Conservation (phyloP, 495 filamentous ascomycete genomes). For the Hyaloscypha variabilis region DNA sequence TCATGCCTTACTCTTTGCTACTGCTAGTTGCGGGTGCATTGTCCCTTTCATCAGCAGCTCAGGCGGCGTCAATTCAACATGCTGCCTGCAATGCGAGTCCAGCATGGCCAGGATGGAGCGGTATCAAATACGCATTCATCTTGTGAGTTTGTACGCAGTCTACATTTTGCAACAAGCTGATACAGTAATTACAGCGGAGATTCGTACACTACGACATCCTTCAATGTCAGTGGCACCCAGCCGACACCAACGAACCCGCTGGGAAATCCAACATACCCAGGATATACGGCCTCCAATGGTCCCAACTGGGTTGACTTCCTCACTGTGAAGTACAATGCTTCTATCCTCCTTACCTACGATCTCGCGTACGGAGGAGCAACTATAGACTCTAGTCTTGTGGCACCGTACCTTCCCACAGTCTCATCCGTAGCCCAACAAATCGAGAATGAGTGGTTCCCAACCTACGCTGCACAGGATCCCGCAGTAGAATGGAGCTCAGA, state of each 20-base stretch:
- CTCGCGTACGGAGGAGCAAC: slow-evolving; percentile 72
- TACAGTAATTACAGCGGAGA: slow-evolving; percentile 35
- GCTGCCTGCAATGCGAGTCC: slow-evolving; percentile 26
- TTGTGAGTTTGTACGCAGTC: slow-evolving; percentile 42
- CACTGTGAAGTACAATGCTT: slow-evolving; percentile 51
- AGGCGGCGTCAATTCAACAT: slow-evolving; percentile 30
- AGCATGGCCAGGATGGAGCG: slow-evolving; percentile 48
- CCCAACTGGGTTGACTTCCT: slow-evolving; percentile 74
- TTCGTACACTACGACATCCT: slow-evolving; percentile 67
- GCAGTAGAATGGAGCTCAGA: slow-evolving; percentile 61
- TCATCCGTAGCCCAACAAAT: slow-evolving; percentile 63
- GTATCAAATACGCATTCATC: slow-evolving; percentile 52
- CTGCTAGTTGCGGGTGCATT: not conserved
- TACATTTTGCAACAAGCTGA: not conserved
- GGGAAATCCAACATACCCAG: slow-evolving; percentile 72
- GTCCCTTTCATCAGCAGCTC: slow-evolving; percentile 11
- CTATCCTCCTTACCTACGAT: slow-evolving; percentile 61
- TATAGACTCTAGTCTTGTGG: slow-evolving; percentile 61
- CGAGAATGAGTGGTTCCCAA: slow-evolving; percentile 39
- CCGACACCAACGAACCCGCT: slow-evolving; percentile 69
- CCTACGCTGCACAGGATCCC: slow-evolving; percentile 30
- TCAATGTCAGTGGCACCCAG: slow-evolving; percentile 61
- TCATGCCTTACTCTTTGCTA: slow-evolving; percentile 19
- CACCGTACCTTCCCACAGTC: slow-evolving; percentile 51
- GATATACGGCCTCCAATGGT: slow-evolving; percentile 59